Percentiles rank a stretch among this genome's conserved stretches.
These are phyloP conservation scores for Lentinula edodes DNA, from an alignment of 768 basidiomycete genomes.

Conservation along the genomic window DNA sequence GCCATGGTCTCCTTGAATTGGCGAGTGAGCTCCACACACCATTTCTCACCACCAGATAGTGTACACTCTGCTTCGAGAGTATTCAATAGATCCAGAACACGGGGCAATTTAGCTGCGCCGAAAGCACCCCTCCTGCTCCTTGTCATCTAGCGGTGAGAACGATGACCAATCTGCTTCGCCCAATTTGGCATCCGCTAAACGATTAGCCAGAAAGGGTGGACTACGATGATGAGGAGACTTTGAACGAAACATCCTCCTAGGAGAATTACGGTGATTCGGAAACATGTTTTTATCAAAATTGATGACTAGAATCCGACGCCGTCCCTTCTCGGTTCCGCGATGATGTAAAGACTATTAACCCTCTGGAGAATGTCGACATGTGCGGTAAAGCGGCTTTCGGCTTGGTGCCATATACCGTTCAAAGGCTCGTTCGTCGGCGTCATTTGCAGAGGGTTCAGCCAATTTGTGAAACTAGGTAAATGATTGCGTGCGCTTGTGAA, in stretches of 20 bases:
- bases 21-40: conserved; percentile 92
- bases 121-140: background rate
- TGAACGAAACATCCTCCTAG: conserved; percentile 41
- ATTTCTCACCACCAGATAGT: conserved; percentile 41
- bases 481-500: background rate
- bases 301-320: background rate
- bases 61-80: conserved; percentile 64
- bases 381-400: conserved; percentile 11
- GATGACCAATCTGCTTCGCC: background rate
- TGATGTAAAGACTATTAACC: background rate
- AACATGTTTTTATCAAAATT: background rate
- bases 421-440: background rate
- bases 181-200: background rate
- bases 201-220: conserved; percentile 28
- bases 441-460: background rate
- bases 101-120: too few species aligned
- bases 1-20: conserved; percentile 99
- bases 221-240: conserved; percentile 49
- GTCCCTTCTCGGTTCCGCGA: background rate
- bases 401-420: conserved; percentile 10
- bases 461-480: background rate
- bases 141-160: background rate
- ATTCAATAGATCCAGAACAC: conserved; percentile 82
- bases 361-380: conserved; percentile 10
- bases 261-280: conserved; percentile 18